Evolutionary conservation across 768 basidiomycete species (phyloP), one percentile per base, ranked within the genome.

Genomic region (Russula sp.): DNA sequence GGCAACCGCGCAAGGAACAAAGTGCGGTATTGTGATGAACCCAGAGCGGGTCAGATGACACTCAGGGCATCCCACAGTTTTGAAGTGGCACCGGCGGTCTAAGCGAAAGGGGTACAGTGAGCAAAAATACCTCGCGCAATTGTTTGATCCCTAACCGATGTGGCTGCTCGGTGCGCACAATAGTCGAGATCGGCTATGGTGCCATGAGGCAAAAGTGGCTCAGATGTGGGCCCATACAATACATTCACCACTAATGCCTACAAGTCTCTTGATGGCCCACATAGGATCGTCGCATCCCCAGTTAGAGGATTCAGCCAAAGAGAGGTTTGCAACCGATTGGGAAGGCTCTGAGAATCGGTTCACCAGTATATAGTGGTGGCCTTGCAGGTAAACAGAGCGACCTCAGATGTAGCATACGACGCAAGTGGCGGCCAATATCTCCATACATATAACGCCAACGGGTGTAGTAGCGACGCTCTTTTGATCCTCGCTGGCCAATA

Each of bases 1-100:
- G 5, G 75, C 67, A 4, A 69, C 71, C 22, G 70, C 67, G 62
- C 76, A 76, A 28, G 77, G 76, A 24, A 78, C 71, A 50, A 26
- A 28, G 49, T 26, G 22, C 18, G 6, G 38, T 40, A 40, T 6
- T 20, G 18, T 18, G 20, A 20, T 42, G 20, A 9, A 44, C 38
- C 16, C 11, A 34, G 34, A 34, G 18, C 20, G 2, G 44, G n/a
- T n/a, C 44, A 46, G 44, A 44, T n/a, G 24, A 22, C 16, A 18
- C 16, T 40, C 38, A 50, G 49, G 24, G 6, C 49, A 50, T 24
- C 22, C 24, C 24, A 6, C 14, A 49, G 24, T 13, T 49, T 7
- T 14, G 16, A 13, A 26, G 49, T 22, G 49, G 26, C 49, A 26
- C 49, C 6, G 24, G 24, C 5, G 26, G 26, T 28, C 24, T 8